Percentiles rank a stretch among this genome's conserved stretches.
Conservation (phyloP, 2,329 filamentous ascomycete species). For the Trichoderma atrobrunneum region DNA sequence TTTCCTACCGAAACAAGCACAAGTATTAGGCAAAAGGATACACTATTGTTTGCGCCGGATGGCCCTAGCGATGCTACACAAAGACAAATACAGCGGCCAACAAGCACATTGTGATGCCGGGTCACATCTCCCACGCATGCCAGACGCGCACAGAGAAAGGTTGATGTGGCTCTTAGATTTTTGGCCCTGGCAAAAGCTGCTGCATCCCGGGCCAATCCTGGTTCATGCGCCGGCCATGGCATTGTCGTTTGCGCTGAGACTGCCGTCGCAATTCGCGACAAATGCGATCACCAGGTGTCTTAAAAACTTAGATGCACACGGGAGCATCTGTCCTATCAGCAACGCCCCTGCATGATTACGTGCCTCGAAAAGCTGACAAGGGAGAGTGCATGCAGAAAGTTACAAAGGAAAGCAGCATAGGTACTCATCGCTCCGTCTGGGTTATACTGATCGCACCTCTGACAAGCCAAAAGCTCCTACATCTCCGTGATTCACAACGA, state of each 20-base stretch:
- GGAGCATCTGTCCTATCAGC: conserved; percentile 11
- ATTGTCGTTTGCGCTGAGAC: conserved; percentile 1
- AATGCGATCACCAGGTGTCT: conserved; percentile 7
- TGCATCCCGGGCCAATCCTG: neutral
- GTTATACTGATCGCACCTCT: neutral
- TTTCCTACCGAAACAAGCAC: neutral
- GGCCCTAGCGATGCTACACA: neutral
- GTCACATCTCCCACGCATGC: neutral
- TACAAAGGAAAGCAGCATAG: neutral
- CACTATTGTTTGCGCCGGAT: neutral
- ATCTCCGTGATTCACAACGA: neutral
- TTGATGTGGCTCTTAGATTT: neutral
- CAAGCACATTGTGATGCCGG: neutral
- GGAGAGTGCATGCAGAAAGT: conserved; percentile 1
- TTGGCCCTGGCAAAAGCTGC: neutral
- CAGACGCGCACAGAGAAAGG: neutral
- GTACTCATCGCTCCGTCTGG: neutral
- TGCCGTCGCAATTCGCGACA: conserved; percentile 12
- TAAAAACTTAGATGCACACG: neutral
- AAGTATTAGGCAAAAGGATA: neutral
- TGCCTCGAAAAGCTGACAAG: conserved; percentile 6
- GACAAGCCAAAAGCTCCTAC: neutral
- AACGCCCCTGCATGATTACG: conserved; percentile 13
- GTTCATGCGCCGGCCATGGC: neutral
- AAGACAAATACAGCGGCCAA: neutral